Evolutionary conservation across 768 basidiomycete species (phyloP), one percentile per base, ranked within the genome.

Genomic region (Leucogyrophana mollusca): DNA sequence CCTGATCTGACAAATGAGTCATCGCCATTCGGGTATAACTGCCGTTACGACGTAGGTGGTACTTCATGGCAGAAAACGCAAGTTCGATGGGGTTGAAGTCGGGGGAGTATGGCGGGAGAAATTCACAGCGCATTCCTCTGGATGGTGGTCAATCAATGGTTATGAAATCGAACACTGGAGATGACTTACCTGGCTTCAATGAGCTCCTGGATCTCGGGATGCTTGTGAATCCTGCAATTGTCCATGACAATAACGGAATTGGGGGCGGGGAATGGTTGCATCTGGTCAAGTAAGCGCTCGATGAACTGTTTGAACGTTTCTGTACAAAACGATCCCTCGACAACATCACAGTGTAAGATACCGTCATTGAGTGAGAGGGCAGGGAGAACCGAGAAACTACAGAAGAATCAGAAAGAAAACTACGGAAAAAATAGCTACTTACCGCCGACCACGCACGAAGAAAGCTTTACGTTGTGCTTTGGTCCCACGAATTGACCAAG

Each of bases 191-290:
- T 40, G 11, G 45, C 55, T 37, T 67, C 60, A 34, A 67, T 50
- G 47, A 66, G 49, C 33, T 65, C 63, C 2, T 36, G 45, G 3
- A 72, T 39, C 2, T 44, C 51, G 4, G 48, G 45, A 23, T 40
- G 40, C 14, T 71, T 57, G 50, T 73, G 70, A 20, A 71, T 68
- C 1, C 41, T 22, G 10, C 60, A 62, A 51, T 73, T 71, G 48
- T 73, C 70, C 62, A 73, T 65, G 11, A 73, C 57, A 42, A 73
- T 43, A 4, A 71, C 68, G 18, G 67, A 70, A 11, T 71, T 67
- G 13, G 48, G 56, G 0, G 16, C 42, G 0, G 68, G 71, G 38
- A 48, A 73, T 3, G 66, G 70, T 16, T 68, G 51, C 72, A 74
- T 74, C 3, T 51, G 24, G 24, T 60, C 53, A 1, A 74, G 59